phyloP scores from a whole-genome alignment of 352 stramenopile genomes.

The Paralagenidium karlingii region DNA sequence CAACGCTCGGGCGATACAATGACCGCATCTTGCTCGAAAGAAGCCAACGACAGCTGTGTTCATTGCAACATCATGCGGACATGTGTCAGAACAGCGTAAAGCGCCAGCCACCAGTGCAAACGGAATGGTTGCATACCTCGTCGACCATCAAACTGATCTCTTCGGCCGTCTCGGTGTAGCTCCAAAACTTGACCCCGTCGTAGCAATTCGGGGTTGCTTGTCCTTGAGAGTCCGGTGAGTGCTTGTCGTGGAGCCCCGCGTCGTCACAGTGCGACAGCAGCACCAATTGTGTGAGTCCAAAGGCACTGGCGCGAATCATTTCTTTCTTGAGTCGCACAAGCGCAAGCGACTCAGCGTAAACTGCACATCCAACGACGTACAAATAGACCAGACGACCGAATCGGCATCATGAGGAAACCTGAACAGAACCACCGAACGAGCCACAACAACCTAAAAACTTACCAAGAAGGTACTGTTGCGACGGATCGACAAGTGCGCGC shows the following conservation, averaged over 20 bases:
- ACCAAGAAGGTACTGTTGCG: conserved; percentile 70
- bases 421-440: background rate
- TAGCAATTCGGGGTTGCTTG: conserved; percentile 9
- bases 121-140: conserved; percentile 15
- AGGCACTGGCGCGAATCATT: conserved; percentile 50
- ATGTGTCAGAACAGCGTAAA: background rate
- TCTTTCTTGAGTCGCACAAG: conserved; percentile 71
- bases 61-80: background rate
- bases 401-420: background rate
- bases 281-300: conserved; percentile 67
- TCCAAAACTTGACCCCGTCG: conserved; percentile 71
- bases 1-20: conserved; percentile 78
- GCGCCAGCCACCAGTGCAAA: too few relatives aligned
- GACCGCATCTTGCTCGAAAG: conserved; percentile 57
- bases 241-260: too few relatives aligned
- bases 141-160: conserved; percentile 75
- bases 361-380: conserved; percentile 11
- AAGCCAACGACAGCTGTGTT: conserved; percentile 26
- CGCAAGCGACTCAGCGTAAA: conserved; percentile 65
- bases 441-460: background rate
- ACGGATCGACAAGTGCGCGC: too few relatives aligned
- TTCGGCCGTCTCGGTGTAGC: conserved; percentile 74
- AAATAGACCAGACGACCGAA: background rate
- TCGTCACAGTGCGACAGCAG: conserved; percentile 32
- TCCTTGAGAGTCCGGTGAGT: background rate